Percentiles rank a stretch among this genome's conserved stretches.
phyloP scores from a whole-genome alignment of 768 basidiomycete genomes.

The Trametes punicea region DNA sequence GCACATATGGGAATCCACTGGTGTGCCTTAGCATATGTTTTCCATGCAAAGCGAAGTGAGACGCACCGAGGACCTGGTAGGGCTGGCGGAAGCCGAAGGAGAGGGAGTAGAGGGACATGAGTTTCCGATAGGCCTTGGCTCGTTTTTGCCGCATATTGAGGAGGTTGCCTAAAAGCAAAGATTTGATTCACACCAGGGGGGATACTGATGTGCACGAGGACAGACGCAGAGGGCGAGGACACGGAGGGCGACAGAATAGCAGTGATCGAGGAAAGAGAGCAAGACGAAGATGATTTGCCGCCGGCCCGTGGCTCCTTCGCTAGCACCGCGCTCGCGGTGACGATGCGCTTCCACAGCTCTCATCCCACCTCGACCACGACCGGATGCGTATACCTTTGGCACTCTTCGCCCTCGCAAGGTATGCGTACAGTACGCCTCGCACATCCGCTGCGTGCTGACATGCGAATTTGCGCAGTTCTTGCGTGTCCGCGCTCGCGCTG shows the following conservation, averaged over 20 bases:
- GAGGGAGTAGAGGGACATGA: slow-evolving; percentile 87
- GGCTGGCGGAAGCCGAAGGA: slow-evolving; percentile 91
- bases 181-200: background rate
- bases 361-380: slow-evolving; percentile 7
- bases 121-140: slow-evolving; percentile 90
- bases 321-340: background rate
- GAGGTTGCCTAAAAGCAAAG: background rate
- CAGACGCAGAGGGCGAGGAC: background rate
- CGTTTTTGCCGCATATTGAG: slow-evolving; percentile 86
- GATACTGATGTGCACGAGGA: no score
- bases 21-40: background rate
- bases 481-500: slow-evolving; percentile 38
- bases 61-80: slow-evolving; percentile 84
- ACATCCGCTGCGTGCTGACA: background rate
- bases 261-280: background rate
- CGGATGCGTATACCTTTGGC: slow-evolving; percentile 20
- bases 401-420: slow-evolving; percentile 21
- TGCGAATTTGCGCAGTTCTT: slow-evolving; percentile 12
- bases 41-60: background rate
- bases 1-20: slow-evolving; percentile 88
- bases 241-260: background rate
- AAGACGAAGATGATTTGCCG: slow-evolving; percentile 2
- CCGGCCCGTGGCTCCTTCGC: slow-evolving; percentile 2
- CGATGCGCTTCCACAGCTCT: background rate
- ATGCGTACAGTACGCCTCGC: background rate